Percentiles rank a stretch among this genome's conserved stretches.
Evolutionary conservation across 805 yeast species (phyloP).

Genomic region (Metschnikowia dekortorum): DNA sequence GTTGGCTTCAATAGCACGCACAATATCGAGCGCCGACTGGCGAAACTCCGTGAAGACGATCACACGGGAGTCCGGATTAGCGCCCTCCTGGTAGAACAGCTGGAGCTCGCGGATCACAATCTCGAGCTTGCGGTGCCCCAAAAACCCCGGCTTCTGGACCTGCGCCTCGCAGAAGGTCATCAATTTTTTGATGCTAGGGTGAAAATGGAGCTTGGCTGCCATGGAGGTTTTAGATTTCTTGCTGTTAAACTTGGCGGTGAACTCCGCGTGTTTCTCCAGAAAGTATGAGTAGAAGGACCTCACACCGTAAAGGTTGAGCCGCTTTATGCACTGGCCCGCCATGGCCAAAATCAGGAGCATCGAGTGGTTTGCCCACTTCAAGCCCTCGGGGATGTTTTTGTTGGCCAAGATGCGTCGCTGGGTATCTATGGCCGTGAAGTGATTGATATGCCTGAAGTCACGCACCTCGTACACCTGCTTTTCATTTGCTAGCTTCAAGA

Average conservation of each 20-base stretch:
- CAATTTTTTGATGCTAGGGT: constrained; percentile 44
- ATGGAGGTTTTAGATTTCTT: constrained; percentile 60
- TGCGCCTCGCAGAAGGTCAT: constrained; percentile 42
- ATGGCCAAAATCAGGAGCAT: constrained; percentile 59
- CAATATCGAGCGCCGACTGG: constrained; percentile 86
- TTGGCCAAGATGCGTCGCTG: constrained; percentile 54
- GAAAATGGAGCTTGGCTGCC: constrained; percentile 58
- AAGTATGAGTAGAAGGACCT: constrained; percentile 69
- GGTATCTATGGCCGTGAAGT: constrained; percentile 66
- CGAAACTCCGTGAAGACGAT: constrained; percentile 87
- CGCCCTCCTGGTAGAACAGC: constrained; percentile 45
- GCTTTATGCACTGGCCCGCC: constrained; percentile 65
- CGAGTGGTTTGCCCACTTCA: constrained; percentile 68
- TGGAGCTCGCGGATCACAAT: constrained; percentile 53
- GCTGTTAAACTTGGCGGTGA: constrained; percentile 51
- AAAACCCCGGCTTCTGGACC: constrained; percentile 32
- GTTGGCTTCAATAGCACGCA: constrained; percentile 57
- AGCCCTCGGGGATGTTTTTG: constrained; percentile 56
- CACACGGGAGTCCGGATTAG: constrained; percentile 57
- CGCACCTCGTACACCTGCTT: constrained; percentile 58
- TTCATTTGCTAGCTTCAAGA: constrained; percentile 58
- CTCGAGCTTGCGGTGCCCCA: constrained; percentile 73
- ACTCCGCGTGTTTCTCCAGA: constrained; percentile 52
- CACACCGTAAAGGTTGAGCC: constrained; percentile 79
- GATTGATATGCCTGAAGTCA: constrained; percentile 66